Evolutionary conservation across 2,329 filamentous ascomycete species (phyloP).

Genomic region (Cladobotryum mycophilum): DNA sequence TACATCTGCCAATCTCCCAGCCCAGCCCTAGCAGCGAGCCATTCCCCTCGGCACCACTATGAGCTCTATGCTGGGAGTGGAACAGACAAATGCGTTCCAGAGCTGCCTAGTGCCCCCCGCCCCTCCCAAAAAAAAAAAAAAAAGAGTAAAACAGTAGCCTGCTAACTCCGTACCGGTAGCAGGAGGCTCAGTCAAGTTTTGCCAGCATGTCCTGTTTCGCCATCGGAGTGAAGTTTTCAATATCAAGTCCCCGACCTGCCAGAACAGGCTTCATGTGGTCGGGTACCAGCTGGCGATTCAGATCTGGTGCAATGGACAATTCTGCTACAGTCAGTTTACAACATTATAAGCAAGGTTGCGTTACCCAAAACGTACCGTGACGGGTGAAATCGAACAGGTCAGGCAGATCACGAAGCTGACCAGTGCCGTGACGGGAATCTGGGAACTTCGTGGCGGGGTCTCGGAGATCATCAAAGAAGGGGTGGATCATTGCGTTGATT

Average conservation of each 20-base stretch:
- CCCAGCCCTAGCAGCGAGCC: slow-evolving; percentile 23
- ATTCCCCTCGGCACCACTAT: slow-evolving; percentile 23
- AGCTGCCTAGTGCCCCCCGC: slow-evolving; percentile 24
- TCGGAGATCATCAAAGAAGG: slow-evolving; percentile 95
- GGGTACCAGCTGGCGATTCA: slow-evolving; percentile 86
- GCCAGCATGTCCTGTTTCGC: slow-evolving; percentile 96
- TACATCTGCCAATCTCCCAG: slow-evolving; percentile 22
- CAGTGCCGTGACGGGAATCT: slow-evolving; percentile 85
- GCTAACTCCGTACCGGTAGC: slow-evolving; percentile 24
- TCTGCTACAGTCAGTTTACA: slow-evolving; percentile 49
- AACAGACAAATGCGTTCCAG: slow-evolving; percentile 23
- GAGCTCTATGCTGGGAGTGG: slow-evolving; percentile 25
- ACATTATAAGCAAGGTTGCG: background rate
- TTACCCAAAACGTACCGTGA: slow-evolving; percentile 62
- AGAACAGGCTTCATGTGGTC: slow-evolving; percentile 71
- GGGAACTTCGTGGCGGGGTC: slow-evolving; percentile 87
- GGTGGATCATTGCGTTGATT: slow-evolving; percentile 94
- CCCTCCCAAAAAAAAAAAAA: too few relatives aligned
- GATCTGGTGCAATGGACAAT: slow-evolving; percentile 84
- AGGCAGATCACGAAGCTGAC: slow-evolving; percentile 74
- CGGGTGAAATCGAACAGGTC: slow-evolving; percentile 87
- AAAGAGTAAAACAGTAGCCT: slow-evolving; percentile 25
- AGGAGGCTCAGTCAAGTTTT: slow-evolving; percentile 72
- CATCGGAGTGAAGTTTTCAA: slow-evolving; percentile 88
- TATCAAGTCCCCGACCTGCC: slow-evolving; percentile 73